Evolutionary conservation across 306 rosid genomes (phyloP), one percentile per base, ranked within the genome.

Genomic region (Arachis stenosperma): DNA sequence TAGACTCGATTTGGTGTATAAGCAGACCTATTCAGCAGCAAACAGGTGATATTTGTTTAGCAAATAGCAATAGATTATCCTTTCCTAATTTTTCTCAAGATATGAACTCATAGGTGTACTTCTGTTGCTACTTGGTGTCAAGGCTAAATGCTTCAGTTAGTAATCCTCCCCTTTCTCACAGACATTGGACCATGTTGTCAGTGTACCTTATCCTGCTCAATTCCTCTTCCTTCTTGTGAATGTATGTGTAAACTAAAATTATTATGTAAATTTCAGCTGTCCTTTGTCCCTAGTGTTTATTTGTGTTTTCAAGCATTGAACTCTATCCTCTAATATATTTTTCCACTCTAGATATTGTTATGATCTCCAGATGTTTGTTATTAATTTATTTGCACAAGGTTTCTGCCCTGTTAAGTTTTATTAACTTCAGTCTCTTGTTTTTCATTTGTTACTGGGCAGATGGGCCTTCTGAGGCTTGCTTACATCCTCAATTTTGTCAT

Each of bases 401-500:
- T 47, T 9, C 10, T 10, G 1, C 13, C 54, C 54, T 48, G 12
- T 48, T 12, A 10, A 48, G 12, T 52, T 5, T 52, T 52, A 1
- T 14, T 51, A 52, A 14, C 69, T 70, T 81, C 60, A 47, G 78
- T 68, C 9, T 59, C 65, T 59, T 36, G 22, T 33, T 59, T 69
- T 27, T 78, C 75, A 7, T 66, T 70, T 5, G 3, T 74, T 60
- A 51, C 76, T 78, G 80, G 48, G 67, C 81, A 70, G 84, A 78
- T 84, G 88, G 78, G 72, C 57, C 81, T 79, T 66, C 48, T 65
- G 52, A 57, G 75, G 82, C 79, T 42, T 67, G 84, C 78, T 80
- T 77, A 79, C 83, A 69, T 80, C 81, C 76, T 69, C 80, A 78
- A 75, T 85, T 74, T 59, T 74, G 70, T 62, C 80, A 72, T 79